A percentile compares a stretch with the other conserved stretches of the same genome.
Evolutionary conservation across 2,329 filamentous ascomycete genomes (phyloP).

Genomic region (Chaetomium strumarium): DNA sequence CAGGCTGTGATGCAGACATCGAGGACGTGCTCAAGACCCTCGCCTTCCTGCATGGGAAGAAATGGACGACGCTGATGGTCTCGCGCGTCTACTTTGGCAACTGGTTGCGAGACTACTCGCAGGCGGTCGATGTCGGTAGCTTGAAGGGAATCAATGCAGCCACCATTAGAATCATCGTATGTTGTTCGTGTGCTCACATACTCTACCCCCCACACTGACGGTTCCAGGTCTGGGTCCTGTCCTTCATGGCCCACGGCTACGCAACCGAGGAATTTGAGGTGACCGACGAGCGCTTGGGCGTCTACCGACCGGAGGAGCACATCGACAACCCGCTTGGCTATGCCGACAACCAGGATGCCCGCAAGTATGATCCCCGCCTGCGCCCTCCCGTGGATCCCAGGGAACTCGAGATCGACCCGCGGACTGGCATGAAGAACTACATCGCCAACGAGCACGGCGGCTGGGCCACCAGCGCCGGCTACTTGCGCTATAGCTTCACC

Average conservation of each 20-base stretch:
- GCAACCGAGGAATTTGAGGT: slow-evolving; percentile 84
- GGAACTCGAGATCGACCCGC: slow-evolving; percentile 66
- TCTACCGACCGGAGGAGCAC: slow-evolving; percentile 71
- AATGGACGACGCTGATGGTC: slow-evolving; percentile 76
- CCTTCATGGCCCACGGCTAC: slow-evolving; percentile 76
- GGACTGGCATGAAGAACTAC: slow-evolving; percentile 98
- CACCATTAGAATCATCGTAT: slow-evolving; percentile 63
- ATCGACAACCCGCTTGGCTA: slow-evolving; percentile 80
- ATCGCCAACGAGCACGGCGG: slow-evolving; percentile 83
- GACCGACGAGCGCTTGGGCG: slow-evolving; percentile 70
- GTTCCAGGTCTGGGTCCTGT: slow-evolving; percentile 66
- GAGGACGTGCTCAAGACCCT: slow-evolving; percentile 76
- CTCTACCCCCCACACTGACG: slow-evolving; percentile 8
- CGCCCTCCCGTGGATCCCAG: slow-evolving; percentile 68
- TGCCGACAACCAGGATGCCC: slow-evolving; percentile 79
- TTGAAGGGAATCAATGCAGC: slow-evolving; percentile 72
- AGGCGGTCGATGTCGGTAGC: slow-evolving; percentile 75
- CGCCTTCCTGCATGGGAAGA: slow-evolving; percentile 72
- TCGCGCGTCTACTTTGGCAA: slow-evolving; percentile 81
- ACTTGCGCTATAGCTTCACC: slow-evolving; percentile 68
- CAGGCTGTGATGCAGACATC: slow-evolving; percentile 51
- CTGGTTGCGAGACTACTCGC: slow-evolving; percentile 80
- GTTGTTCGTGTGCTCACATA: neutral
- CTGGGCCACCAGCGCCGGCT: slow-evolving; percentile 87
- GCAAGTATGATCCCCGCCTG: slow-evolving; percentile 72